Percentiles rank a stretch among this genome's conserved stretches.
Evolutionary conservation across 2,329 filamentous ascomycete genomes (phyloP).

Genomic region (Beauveria sp.): DNA sequence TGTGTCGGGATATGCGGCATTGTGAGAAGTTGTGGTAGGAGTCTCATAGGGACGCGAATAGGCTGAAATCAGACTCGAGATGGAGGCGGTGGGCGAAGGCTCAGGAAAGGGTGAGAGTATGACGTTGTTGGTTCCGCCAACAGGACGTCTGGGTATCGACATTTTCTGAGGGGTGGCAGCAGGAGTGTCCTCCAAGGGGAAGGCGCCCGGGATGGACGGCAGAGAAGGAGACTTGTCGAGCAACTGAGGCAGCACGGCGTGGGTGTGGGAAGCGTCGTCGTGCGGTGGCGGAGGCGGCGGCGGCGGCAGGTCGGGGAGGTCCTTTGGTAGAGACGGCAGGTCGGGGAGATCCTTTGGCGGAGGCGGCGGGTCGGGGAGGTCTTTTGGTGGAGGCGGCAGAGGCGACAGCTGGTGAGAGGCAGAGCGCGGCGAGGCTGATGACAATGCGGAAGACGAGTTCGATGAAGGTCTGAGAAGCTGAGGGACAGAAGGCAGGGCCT

Average conservation of each 20-base stretch:
- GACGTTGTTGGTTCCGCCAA: slow-evolving; percentile 16
- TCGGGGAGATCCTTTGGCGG: slow-evolving; percentile 20
- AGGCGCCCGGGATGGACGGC: slow-evolving; percentile 9
- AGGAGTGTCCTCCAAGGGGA: slow-evolving; percentile 12
- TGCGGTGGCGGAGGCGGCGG: slow-evolving; percentile 20
- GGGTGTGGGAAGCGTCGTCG: slow-evolving; percentile 4
- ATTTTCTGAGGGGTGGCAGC: slow-evolving; percentile 2
- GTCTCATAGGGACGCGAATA: slow-evolving; percentile 43
- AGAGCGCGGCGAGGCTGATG: slow-evolving; percentile 13
- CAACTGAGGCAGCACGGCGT: slow-evolving; percentile 13
- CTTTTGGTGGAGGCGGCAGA: slow-evolving; percentile 14
- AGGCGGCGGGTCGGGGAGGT: slow-evolving; percentile 18
- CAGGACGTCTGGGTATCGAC: slow-evolving; percentile 17
- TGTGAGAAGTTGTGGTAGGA: slow-evolving; percentile 30
- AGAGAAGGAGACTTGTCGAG: slow-evolving; percentile 13
- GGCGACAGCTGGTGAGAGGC: slow-evolving; percentile 12
- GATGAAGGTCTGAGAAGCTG: background rate
- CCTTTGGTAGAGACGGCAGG: slow-evolving; percentile 13
- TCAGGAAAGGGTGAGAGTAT: slow-evolving; percentile 16
- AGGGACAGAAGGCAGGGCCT: slow-evolving; percentile 47
- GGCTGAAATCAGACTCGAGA: slow-evolving; percentile 48
- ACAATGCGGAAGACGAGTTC: background rate
- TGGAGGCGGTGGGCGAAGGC: slow-evolving; percentile 38
- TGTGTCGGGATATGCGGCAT: slow-evolving; percentile 30
- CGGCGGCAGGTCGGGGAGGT: slow-evolving; percentile 17